These are phyloP conservation scores for Grosmannia penicillata DNA, from an alignment of 2,329 filamentous ascomycete species.

Conservation along the genomic window DNA sequence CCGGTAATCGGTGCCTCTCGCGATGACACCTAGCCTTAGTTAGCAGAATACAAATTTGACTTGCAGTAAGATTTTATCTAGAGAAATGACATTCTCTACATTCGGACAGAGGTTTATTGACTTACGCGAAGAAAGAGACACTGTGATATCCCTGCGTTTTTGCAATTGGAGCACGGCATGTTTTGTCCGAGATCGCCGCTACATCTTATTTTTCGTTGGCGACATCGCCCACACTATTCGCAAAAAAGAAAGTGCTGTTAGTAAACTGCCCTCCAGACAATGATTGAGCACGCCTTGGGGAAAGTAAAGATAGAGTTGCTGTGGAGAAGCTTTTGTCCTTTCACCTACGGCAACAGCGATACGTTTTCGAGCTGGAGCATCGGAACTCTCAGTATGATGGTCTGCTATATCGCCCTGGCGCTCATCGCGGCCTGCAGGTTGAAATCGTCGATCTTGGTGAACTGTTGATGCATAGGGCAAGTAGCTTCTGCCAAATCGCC, in stretches of 20 bases:
- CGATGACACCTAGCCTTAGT: conserved; percentile 22
- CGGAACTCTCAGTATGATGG: conserved; percentile 24
- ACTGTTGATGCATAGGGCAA: conserved; percentile 19
- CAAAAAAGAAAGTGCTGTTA: too few species aligned
- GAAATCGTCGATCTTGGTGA: conserved; percentile 22
- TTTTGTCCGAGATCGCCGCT: conserved; percentile 70
- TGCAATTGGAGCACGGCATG: conserved; percentile 72
- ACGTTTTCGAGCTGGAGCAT: conserved; percentile 35
- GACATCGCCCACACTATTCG: conserved; percentile 67
- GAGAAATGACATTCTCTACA: background rate
- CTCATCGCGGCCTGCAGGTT: conserved; percentile 21
- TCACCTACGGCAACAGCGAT: conserved; percentile 44
- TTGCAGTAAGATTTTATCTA: background rate
- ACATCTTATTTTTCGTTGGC: conserved; percentile 89
- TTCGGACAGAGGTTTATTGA: too few species aligned
- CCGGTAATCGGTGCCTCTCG: conserved; percentile 20
- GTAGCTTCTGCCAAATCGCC: conserved; percentile 27
- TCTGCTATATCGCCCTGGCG: conserved; percentile 25
- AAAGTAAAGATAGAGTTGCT: background rate
- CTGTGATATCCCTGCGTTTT: conserved; percentile 50
- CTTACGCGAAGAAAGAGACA: conserved; percentile 72
- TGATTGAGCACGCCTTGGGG: too few species aligned
- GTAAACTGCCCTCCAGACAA: too few species aligned
- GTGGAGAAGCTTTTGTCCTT: too few species aligned
- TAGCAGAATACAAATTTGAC: background rate